Percentiles rank a stretch among this genome's conserved stretches.
These are phyloP conservation scores for Cucurbita moschata DNA, from an alignment of 306 rosid genomes.

Conservation along the genomic window DNA sequence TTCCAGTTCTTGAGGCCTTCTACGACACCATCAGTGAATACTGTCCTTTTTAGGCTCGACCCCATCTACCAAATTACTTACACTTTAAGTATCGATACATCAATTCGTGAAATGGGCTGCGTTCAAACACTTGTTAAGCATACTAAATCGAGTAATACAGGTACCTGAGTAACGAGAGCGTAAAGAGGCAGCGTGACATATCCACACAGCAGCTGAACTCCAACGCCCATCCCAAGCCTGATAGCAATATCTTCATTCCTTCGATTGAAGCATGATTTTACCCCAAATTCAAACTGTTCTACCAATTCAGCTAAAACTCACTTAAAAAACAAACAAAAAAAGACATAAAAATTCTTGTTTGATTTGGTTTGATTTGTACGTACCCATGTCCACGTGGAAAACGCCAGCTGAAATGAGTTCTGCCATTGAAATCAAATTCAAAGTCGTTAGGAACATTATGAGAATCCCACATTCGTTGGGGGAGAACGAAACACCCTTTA, in stretches of 20 bases:
- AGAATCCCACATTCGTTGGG: no score
- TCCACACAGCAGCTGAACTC: slow-evolving; percentile 50
- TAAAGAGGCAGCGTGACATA: slow-evolving; percentile 64
- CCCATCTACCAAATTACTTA: slow-evolving; percentile 30
- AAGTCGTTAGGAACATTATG: no score
- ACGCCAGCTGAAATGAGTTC: slow-evolving; percentile 68
- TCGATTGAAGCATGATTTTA: slow-evolving; percentile 46
- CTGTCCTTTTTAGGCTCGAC: slow-evolving; percentile 35
- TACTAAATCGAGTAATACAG: no score
- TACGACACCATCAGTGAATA: slow-evolving; percentile 29
- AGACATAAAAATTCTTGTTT: background rate
- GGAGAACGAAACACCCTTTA: no score
- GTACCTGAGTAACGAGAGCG: slow-evolving; percentile 53
- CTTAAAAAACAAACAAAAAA: background rate
- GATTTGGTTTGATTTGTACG: slow-evolving; percentile 7
- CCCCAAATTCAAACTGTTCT: slow-evolving; percentile 53
- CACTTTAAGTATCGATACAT: no score
- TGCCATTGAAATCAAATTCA: slow-evolving; percentile 1
- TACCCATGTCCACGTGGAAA: slow-evolving; percentile 72
- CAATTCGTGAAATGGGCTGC: no score
- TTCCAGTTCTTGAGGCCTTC: slow-evolving; percentile 47
- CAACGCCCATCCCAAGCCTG: slow-evolving; percentile 40
- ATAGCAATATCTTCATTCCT: slow-evolving; percentile 27
- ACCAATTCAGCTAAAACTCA: slow-evolving; percentile 7
- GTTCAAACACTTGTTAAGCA: no score